Evolutionary conservation across 1,139 yeast species (phyloP), one percentile per base, ranked within the genome.

Genomic region (Waltiozyma sp.): DNA sequence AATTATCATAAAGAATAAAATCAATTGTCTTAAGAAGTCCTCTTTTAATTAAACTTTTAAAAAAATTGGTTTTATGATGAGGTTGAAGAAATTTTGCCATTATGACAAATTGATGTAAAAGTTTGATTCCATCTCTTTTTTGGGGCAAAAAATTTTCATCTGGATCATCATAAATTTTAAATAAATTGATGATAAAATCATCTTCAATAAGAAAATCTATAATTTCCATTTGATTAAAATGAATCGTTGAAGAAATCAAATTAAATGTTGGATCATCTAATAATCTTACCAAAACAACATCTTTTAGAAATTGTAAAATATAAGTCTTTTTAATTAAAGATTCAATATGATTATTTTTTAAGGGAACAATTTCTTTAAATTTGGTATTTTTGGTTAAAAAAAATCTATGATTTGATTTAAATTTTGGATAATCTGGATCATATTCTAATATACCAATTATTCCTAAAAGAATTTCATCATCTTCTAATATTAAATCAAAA

Each of bases 401-500:
- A 18, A 73, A 76, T 40, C 96, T 68, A 62, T 86, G 87, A 52
- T 84, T 80, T 2, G 96, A 87, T 60, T 86, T 88, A 49, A 72
- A 69, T 19, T 70, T 70, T 0, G 96, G 95, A 54, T 73, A 85
- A 45, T 84, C 94, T 0, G 93, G 84, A 58, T 89, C 96, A 60
- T 89, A 91, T 59, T 91, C 98, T 40, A 91, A 64, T n/a, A 87
- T 82, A 0, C 95, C 95, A 10, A 82, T 73, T 6, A 85, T 64
- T 1, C 85, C 84, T 52, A 72, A 55, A 33, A 86, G 70, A 44
- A 73, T 68, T 3, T 71, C 73, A 50, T 71, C 73, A 50, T 83
- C 91, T 15, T 73, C 72, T 2, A 86, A 64, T 43, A 89, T 70
- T 38, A 72, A 66, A 46, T 87, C 95, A 37, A 88, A 63, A 5